A percentile compares a stretch with the other conserved stretches of the same genome.
Conservation (phyloP, 495 filamentous ascomycete genomes). For the Hyaloscypha bicolor region DNA sequence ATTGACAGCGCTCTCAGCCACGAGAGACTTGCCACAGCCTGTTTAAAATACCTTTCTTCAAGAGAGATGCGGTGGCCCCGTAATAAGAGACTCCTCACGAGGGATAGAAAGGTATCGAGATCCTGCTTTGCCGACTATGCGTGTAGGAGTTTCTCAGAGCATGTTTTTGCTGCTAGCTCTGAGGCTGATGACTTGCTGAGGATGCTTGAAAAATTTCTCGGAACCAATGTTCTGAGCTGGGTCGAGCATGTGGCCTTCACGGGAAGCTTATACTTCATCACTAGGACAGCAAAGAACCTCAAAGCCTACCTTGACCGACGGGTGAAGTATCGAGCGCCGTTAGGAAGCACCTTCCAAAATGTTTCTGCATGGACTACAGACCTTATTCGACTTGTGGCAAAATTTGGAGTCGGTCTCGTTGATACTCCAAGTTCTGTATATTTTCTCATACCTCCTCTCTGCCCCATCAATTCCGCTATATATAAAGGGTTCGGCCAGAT, state of each 20-base stretch:
- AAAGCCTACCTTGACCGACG: conserved; percentile 1
- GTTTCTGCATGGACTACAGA: conserved; percentile 42
- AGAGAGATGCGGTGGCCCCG: no score
- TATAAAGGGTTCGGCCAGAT: conserved; percentile 24
- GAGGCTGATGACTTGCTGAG: neutral
- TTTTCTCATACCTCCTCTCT: conserved; percentile 41
- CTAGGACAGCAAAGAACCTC: conserved; percentile 11
- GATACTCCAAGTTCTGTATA: conserved; percentile 38
- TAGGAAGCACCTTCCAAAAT: neutral
- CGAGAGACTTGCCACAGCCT: no score
- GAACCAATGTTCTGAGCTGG: conserved; percentile 13
- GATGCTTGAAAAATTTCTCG: conserved; percentile 7
- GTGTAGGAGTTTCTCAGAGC: conserved; percentile 2
- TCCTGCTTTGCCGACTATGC: no score
- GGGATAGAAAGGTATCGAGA: no score
- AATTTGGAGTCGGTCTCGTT: conserved; percentile 37
- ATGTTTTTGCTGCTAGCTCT: conserved; percentile 6
- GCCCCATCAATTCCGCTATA: conserved; percentile 34
- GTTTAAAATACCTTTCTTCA: no score
- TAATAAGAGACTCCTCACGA: no score
- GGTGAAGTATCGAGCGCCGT: conserved; percentile 5
- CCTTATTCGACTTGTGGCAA: conserved; percentile 41
- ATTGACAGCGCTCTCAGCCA: no score
- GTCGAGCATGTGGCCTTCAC: conserved; percentile 4
- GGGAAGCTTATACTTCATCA: neutral